phyloP scores from a whole-genome alignment of 78 protist genomes.

The Blattamonas nauphoetae region DNA sequence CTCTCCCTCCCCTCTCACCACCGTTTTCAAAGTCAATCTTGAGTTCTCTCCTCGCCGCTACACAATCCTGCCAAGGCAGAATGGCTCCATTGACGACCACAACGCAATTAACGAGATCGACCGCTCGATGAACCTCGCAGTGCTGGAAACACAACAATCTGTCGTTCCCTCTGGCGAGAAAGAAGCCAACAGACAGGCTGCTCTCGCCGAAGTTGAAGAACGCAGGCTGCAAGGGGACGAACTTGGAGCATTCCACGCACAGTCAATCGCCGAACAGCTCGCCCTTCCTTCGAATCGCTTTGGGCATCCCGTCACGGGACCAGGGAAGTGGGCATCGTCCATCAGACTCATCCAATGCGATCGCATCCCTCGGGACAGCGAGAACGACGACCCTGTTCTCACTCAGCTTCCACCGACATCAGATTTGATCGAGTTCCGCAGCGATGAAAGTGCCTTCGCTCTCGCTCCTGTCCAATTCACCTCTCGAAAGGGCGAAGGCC shows the following conservation, averaged over 20 bases:
- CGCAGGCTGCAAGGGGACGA: no score
- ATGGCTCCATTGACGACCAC: no score
- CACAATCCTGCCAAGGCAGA: not conserved
- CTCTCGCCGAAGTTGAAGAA: no score
- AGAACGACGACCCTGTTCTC: not conserved
- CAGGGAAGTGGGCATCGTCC: slow-evolving; percentile 69
- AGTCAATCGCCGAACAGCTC: not conserved
- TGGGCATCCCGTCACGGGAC: slow-evolving; percentile 35
- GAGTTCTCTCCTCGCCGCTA: not conserved
- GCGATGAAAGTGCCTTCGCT: slow-evolving; percentile 72
- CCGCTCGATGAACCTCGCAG: no score
- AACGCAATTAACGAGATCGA: no score
- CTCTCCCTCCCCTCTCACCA: not conserved
- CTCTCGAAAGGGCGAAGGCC: slow-evolving; percentile 38
- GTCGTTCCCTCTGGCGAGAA: no score
- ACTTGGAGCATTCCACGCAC: no score
- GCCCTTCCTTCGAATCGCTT: not conserved
- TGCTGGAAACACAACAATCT: no score
- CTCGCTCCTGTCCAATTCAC: slow-evolving; percentile 32
- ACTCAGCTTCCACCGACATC: slow-evolving; percentile 29
- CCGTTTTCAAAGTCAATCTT: not conserved
- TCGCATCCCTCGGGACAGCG: not conserved
- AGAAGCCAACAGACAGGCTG: no score
- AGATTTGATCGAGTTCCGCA: slow-evolving; percentile 38
- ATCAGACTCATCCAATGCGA: slow-evolving; percentile 55